These are phyloP conservation scores for Microbotryomycetes sp. DNA, from an alignment of 1,284 basidiomycete genomes.

Conservation along the genomic window DNA sequence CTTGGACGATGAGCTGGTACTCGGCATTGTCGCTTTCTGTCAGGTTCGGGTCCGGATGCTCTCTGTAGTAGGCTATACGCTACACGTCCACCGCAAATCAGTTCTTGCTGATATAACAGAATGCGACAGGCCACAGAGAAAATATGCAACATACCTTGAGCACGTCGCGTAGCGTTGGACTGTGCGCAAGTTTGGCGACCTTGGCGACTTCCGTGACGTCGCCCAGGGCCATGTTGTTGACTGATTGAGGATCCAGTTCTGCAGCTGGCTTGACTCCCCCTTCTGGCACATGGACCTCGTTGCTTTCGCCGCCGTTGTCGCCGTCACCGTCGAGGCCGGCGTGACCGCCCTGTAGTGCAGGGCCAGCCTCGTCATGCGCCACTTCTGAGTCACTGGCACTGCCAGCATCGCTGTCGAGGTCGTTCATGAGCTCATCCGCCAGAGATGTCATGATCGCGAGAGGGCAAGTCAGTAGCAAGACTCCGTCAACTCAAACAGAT, in stretches of 20 bases:
- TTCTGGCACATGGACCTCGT: constrained; percentile 54
- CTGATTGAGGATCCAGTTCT: constrained; percentile 84
- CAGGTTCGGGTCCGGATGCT: constrained; percentile 62
- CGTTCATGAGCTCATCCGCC: constrained; percentile 79
- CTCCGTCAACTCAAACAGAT: background rate
- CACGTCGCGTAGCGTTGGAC: constrained; percentile 75
- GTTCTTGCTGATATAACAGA: background rate
- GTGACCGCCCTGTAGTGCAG: constrained; percentile 4
- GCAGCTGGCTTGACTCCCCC: constrained; percentile 88
- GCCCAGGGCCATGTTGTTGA: constrained; percentile 82
- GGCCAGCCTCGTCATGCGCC: constrained; percentile 41
- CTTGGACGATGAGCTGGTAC: constrained; percentile 91
- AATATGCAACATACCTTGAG: constrained; percentile 53
- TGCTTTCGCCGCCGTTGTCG: constrained; percentile 23
- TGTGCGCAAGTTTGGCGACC: constrained; percentile 80
- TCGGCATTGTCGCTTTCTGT: constrained; percentile 79
- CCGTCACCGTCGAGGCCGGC: constrained; percentile 6
- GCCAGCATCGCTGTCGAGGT: constrained; percentile 58
- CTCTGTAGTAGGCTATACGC: constrained; percentile 82
- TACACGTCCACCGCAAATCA: constrained; percentile 38
- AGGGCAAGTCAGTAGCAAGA: background rate
- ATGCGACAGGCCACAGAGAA: background rate
- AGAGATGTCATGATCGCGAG: constrained; percentile 44
- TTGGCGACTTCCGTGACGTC: constrained; percentile 72
- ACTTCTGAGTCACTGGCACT: constrained; percentile 53